Base-by-base conservation (phyloP, 495 filamentous ascomycete genomes). In the Aspergillus mulundensis region DNA sequence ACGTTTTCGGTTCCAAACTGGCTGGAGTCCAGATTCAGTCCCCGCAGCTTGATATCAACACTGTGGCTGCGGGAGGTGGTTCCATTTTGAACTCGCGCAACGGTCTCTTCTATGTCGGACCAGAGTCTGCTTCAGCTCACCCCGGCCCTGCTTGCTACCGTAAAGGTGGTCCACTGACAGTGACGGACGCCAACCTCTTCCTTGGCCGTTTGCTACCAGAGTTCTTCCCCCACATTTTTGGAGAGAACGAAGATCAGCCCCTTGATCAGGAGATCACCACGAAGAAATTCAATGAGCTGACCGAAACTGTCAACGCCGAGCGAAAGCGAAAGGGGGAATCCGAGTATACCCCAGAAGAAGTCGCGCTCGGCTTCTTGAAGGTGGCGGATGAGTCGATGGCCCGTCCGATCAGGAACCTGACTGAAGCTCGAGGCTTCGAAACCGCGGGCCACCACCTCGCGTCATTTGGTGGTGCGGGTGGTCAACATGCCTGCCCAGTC, bases 181-280 rank as follows among this genome's bases (percentile, higher is more conserved):
- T 97, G 18, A 97, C 93, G 0, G 93, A 97, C 69, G 93, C 93
- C 14, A 97, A 97, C 61, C 70, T 97, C 28, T 93, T 88, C 67
- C 81, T 97, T 0, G 94, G 92, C 4, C 82, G 94, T 16, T 73
- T 98, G 20, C 64, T 96, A 30, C 93, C 94, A 0, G 90, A 96
- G 57, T 97, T 96, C 73, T 98, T 98, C 69, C 94, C 94, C 4
- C 92, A 94, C 62, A 97, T 98, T 53, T 97, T 98, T 60, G 94
- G 94, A 24, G 86, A 89, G 65, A 87, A 90, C 38, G 94, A 98
- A 66, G 78, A 97, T 56, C 87, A 96, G 67, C 88, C 85, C 0
- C 70, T 98, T 11, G 94, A 98, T 65, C 77, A 80, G 11, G 80
- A 87, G 53, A 88, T 87, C 0, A 95, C 89, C 49, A 78, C 86